Percentiles rank a stretch among this genome's conserved stretches.
phyloP scores from a whole-genome alignment of 345 rosid genomes.

The Eucalyptus grandis region DNA sequence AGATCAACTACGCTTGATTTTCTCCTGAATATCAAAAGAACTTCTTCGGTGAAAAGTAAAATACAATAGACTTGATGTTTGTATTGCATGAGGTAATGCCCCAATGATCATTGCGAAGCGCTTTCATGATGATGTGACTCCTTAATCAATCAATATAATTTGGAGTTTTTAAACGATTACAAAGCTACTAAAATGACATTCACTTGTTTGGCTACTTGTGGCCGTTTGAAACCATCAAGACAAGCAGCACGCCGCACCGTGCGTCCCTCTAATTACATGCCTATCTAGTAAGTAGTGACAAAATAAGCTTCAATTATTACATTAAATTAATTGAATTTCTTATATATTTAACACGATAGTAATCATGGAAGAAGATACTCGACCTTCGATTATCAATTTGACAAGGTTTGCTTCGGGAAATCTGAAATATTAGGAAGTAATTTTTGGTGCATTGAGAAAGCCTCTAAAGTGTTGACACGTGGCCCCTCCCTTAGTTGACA shows the following conservation, averaged over 20 bases:
- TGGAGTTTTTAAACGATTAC: background rate
- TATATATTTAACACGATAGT: background rate
- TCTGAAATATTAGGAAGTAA: background rate
- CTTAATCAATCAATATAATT: background rate
- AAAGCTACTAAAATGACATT: background rate
- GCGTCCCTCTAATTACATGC: background rate
- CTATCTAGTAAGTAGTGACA: background rate
- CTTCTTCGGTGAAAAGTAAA: background rate
- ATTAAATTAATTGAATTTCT: background rate
- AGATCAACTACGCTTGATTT: background rate
- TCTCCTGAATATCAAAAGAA: background rate
- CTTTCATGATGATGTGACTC: background rate
- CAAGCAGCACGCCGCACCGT: background rate
- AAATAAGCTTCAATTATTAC: background rate
- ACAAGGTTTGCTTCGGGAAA: background rate
- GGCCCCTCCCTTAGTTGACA: background rate
- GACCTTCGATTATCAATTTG: background rate
- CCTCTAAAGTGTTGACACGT: background rate
- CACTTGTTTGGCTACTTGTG: background rate
- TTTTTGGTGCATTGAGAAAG: background rate
- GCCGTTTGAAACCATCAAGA: background rate
- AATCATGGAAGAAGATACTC: background rate
- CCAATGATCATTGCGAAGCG: background rate
- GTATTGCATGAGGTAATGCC: background rate
- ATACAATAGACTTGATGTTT: background rate